Evolutionary conservation across 495 filamentous ascomycete species (phyloP).

Genomic region (Xylaria scruposa): DNA sequence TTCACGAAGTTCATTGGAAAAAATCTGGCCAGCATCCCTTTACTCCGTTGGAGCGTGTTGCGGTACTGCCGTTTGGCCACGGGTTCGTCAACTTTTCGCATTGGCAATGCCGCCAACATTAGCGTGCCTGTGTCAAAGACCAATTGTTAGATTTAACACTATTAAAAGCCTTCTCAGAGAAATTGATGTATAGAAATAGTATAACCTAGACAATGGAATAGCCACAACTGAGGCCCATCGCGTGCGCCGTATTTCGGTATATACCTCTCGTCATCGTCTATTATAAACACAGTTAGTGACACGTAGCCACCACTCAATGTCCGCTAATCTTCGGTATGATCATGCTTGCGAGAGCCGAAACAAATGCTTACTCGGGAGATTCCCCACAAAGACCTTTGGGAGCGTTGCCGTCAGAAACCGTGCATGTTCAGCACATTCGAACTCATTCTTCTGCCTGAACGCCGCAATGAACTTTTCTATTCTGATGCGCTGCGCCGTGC

Average conservation of each 20-base stretch:
- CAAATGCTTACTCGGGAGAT: neutral
- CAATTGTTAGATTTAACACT: neutral
- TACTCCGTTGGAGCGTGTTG: neutral
- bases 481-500: neutral
- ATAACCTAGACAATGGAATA: slow-evolving; percentile 4
- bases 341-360: neutral
- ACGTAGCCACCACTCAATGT: neutral
- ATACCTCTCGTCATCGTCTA: neutral
- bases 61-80: neutral
- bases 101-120: neutral
- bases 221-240: neutral
- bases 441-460: neutral
- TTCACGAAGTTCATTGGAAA: too few relatives aligned
- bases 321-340: neutral
- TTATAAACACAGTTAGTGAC: neutral
- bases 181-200: neutral
- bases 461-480: neutral
- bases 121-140: neutral
- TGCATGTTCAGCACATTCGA: neutral
- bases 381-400: neutral
- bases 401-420: neutral
- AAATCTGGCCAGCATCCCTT: neutral
- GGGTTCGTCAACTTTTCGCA: neutral
- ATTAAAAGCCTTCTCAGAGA: neutral
- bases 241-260: neutral